Percentiles rank a stretch among this genome's conserved stretches.
phyloP scores from a whole-genome alignment of 2,329 filamentous ascomycete species.

The Fusarium euwallaceae region DNA sequence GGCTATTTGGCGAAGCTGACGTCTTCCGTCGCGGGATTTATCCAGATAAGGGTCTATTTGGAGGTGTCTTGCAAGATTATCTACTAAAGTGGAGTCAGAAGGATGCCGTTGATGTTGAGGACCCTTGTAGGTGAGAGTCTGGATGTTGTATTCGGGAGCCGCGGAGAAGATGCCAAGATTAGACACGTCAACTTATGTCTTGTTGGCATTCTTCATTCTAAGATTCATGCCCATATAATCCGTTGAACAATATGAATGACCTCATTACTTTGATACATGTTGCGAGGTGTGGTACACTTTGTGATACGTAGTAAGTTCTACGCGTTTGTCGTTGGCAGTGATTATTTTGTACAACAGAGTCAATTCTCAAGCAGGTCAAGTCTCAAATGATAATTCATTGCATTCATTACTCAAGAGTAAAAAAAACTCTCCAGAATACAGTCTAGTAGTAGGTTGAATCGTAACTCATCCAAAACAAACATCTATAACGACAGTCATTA shows the following conservation, averaged over 20 bases:
- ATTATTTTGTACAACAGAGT: neutral
- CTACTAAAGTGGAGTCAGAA: neutral
- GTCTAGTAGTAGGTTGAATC: neutral
- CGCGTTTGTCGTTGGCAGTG: neutral
- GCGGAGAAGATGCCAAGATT: neutral
- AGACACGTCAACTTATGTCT: neutral
- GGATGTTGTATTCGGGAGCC: neutral
- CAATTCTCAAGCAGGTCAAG: neutral
- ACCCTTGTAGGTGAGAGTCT: neutral
- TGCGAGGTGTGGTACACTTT: neutral
- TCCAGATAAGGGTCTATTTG: neutral
- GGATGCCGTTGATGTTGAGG: neutral
- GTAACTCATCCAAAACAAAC: slow-evolving; percentile 13
- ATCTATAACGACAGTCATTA: slow-evolving; percentile 9
- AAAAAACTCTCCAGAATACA: neutral
- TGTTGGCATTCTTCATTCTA: too few relatives aligned
- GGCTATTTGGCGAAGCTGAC: neutral
- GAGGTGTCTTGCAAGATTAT: neutral
- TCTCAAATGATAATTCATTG: neutral
- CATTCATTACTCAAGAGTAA: neutral
- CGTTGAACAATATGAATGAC: neutral
- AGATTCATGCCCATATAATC: neutral
- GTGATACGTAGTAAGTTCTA: too few relatives aligned
- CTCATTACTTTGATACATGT: neutral
- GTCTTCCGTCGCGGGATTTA: neutral